Conservation (phyloP, 352 stramenopile species). For the Globisporangium solare region DNA sequence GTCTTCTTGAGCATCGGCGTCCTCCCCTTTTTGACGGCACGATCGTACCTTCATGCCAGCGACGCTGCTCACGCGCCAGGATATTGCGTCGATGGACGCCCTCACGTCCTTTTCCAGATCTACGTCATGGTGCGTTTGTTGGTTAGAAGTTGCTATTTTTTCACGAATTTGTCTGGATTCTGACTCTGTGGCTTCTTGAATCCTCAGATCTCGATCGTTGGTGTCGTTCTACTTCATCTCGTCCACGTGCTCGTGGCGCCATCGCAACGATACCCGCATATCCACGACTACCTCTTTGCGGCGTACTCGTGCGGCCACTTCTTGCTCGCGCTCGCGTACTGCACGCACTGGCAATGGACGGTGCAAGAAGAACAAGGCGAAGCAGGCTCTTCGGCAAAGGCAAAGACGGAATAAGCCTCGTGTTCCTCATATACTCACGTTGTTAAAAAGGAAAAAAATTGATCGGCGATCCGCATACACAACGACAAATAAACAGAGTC, state of each 20-base stretch:
- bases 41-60: conserved; percentile 24
- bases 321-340: conserved; percentile 60
- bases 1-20: conserved; percentile 47
- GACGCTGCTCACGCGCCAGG: conserved; percentile 25
- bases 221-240: conserved; percentile 48
- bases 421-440: background rate
- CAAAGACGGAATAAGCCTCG: conserved; percentile 33
- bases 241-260: conserved; percentile 40
- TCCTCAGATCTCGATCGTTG: conserved; percentile 48
- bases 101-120: conserved; percentile 25
- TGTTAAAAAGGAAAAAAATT: background rate
- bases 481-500: background rate
- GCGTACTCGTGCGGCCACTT: conserved; percentile 80
- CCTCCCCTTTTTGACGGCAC: conserved; percentile 29
- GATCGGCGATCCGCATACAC: background rate
- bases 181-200: background rate
- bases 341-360: conserved; percentile 85
- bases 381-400: conserved; percentile 15
- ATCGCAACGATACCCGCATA: conserved; percentile 64
- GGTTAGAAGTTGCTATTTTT: no score
- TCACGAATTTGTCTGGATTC: no score
- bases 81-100: conserved; percentile 28
- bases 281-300: conserved; percentile 85
- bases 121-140: conserved; percentile 47
- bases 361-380: conserved; percentile 13